Evolutionary conservation across 73 alveolate genomes (phyloP).

Genomic region (Uronychia binucleata): DNA sequence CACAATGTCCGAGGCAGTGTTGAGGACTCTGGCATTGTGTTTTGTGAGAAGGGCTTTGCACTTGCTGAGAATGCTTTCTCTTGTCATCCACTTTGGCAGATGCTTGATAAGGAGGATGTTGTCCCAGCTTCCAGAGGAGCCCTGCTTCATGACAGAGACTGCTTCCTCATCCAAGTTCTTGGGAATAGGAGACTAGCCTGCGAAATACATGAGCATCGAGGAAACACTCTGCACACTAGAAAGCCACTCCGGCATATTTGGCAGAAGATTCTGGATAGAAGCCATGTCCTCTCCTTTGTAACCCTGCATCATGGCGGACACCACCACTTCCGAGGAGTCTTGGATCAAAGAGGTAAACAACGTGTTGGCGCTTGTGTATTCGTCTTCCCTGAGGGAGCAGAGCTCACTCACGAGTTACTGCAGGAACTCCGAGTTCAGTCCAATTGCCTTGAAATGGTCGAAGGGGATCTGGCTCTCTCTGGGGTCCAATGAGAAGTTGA

Average conservation of each 20-base stretch:
- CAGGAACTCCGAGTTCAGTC: conserved; percentile 9
- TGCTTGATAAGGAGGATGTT: conserved; percentile 12
- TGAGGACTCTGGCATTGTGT: conserved; percentile 45
- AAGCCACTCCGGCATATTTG: not conserved
- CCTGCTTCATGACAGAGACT: conserved; percentile 13
- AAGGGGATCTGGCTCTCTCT: not conserved
- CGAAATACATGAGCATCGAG: not conserved
- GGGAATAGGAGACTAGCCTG: conserved; percentile 18
- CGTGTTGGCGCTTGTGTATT: conserved; percentile 38
- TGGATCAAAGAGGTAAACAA: conserved; percentile 44
- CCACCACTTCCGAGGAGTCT: conserved; percentile 44
- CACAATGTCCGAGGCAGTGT: conserved; percentile 12
- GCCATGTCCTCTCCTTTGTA: conserved; percentile 1
- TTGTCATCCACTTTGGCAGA: conserved; percentile 35
- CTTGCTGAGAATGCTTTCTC: conserved; percentile 24
- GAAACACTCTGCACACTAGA: not conserved
- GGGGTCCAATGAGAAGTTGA: not conserved
- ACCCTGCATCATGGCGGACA: conserved; percentile 9
- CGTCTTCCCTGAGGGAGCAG: conserved; percentile 2
- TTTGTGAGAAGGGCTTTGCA: conserved; percentile 3
- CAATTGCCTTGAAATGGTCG: conserved; percentile 26
- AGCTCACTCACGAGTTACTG: conserved; percentile 8
- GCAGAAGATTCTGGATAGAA: not conserved
- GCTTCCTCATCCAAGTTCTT: conserved; percentile 34
- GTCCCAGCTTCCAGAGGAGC: conserved; percentile 12